These are phyloP conservation scores for Rubus idaeus DNA, from an alignment of 306 rosid genomes.

Conservation along the genomic window DNA sequence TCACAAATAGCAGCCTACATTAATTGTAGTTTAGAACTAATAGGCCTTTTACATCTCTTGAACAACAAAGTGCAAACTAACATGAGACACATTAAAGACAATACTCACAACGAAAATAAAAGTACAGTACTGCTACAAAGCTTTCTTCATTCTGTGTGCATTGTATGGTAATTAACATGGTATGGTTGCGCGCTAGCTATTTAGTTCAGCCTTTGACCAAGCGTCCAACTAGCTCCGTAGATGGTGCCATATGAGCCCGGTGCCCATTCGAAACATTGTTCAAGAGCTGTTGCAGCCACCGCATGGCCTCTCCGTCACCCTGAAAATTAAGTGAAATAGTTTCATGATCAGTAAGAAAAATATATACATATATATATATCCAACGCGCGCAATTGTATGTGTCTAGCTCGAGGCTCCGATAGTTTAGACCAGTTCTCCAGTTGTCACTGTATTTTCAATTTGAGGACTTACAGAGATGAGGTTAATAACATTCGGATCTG, in stretches of 20 bases:
- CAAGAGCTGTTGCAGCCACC: neutral
- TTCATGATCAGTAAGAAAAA: neutral
- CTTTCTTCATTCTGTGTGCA: neutral
- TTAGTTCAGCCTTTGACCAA: neutral
- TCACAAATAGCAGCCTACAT: neutral
- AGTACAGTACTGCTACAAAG: neutral
- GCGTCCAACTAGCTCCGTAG: neutral
- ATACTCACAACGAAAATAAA: neutral
- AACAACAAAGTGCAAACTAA: constrained; percentile 1
- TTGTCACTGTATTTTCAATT: neutral
- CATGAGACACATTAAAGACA: neutral
- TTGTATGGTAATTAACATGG: neutral
- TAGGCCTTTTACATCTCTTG: neutral
- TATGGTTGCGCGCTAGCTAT: neutral
- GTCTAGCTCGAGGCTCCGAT: neutral
- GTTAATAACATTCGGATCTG: neutral
- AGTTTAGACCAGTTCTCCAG: neutral
- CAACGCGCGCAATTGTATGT: no score
- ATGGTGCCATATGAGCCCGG: neutral
- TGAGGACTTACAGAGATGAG: constrained; percentile 8
- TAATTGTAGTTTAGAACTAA: neutral
- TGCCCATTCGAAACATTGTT: neutral
- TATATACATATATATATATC: neutral
- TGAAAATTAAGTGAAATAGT: neutral
- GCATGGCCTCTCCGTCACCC: neutral